phyloP scores from a whole-genome alignment of 257 asterid genomes.

The Eustoma russellianum region DNA sequence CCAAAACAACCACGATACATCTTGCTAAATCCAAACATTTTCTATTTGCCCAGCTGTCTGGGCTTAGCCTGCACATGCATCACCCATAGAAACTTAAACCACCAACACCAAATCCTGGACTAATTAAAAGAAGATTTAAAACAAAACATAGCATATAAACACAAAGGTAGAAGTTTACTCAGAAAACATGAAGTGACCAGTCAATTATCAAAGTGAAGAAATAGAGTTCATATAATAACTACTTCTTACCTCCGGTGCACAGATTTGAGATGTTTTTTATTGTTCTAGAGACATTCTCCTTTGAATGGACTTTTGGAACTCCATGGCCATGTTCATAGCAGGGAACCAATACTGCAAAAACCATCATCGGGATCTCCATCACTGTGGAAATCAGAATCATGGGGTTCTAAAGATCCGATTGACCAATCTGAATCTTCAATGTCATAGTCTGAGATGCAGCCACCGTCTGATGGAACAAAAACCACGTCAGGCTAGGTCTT shows the following conservation, averaged over 20 bases:
- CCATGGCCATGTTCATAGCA: conserved; percentile 31
- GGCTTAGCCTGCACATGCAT: too few relatives aligned
- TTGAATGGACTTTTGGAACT: conserved; percentile 17
- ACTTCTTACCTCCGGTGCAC: conserved; percentile 25
- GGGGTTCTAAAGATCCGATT: conserved; percentile 48
- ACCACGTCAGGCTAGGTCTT: conserved; percentile 39
- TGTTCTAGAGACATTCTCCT: conserved; percentile 16
- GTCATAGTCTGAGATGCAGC: conserved; percentile 43
- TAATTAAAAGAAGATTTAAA: too few relatives aligned
- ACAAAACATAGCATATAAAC: too few relatives aligned
- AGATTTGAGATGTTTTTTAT: conserved; percentile 25
- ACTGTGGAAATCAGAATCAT: conserved; percentile 28
- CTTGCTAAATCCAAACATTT: too few relatives aligned
- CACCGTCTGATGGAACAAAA: conserved; percentile 46
- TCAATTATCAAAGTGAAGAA: too few relatives aligned
- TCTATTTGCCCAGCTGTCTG: too few relatives aligned
- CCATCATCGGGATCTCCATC: conserved; percentile 32
- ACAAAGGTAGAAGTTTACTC: not conserved
- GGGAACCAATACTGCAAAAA: conserved; percentile 45
- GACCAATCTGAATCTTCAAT: conserved; percentile 51
- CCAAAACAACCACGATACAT: too few relatives aligned
- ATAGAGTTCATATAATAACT: not conserved
- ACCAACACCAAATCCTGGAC: too few relatives aligned
- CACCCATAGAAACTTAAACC: too few relatives aligned
- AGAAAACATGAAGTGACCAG: not conserved